Percentiles rank a stretch among this genome's conserved stretches.
These are phyloP conservation scores for Basidiobolus heterosporus DNA, from an alignment of 371 early-diverging fungal species.

Conservation along the genomic window DNA sequence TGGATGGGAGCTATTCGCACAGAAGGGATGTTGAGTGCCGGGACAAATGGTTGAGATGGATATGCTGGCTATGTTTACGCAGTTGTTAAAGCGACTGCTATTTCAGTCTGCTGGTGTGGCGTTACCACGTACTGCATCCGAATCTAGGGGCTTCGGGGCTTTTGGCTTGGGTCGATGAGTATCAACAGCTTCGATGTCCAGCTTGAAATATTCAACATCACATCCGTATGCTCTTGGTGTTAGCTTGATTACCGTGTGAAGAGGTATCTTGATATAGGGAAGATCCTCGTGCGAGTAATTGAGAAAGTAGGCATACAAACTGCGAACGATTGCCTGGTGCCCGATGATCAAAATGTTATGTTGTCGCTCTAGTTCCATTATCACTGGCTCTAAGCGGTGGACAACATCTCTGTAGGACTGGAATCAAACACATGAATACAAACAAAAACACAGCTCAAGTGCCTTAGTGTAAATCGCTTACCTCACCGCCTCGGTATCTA, in stretches of 20 bases:
- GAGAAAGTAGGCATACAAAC: conserved; percentile 86
- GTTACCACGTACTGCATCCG: no score
- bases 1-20: no score
- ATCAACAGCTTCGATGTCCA: conserved; percentile 73
- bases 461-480: conserved; percentile 5
- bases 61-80: no score
- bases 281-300: conserved; percentile 77
- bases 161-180: conserved; percentile 53
- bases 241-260: conserved; percentile 88
- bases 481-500: conserved; percentile 88
- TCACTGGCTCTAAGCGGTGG: conserved; percentile 76
- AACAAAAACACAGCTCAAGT: no score
- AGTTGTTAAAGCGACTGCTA: no score
- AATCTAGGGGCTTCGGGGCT: conserved; percentile 4
- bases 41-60: no score
- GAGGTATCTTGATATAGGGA: conserved; percentile 89
- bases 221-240: conserved; percentile 91
- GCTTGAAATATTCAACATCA: conserved; percentile 69
- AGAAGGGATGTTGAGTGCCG: no score
- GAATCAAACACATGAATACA: neutral
- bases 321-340: conserved; percentile 85
- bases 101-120: no score
- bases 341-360: conserved; percentile 88
- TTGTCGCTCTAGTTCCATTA: conserved; percentile 94
- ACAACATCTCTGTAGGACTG: conserved; percentile 77